phyloP scores from a whole-genome alignment of 768 basidiomycete genomes.

The Polyporus arcularius region DNA sequence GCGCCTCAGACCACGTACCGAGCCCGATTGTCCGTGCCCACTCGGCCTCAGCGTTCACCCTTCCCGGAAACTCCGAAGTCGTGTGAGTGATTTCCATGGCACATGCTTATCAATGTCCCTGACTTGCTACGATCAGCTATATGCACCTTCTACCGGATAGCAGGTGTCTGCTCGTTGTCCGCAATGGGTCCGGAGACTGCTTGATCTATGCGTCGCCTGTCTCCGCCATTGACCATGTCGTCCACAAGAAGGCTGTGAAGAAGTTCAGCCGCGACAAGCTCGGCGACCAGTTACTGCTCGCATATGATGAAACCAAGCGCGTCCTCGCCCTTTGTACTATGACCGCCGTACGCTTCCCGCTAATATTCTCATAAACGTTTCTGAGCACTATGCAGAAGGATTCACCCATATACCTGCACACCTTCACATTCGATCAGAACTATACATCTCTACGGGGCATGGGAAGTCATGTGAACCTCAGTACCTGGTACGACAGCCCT shows the following conservation, averaged over 20 bases:
- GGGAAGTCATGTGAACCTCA: conserved; percentile 43
- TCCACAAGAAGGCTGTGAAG: conserved; percentile 31
- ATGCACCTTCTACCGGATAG: conserved; percentile 43
- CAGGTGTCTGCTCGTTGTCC: conserved; percentile 43
- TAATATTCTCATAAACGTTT: neutral
- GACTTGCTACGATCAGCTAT: no score
- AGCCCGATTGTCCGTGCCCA: conserved; percentile 28
- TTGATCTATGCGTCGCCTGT: conserved; percentile 42
- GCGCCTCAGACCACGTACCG: conserved; percentile 36
- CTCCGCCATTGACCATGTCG: conserved; percentile 32
- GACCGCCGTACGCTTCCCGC: conserved; percentile 36
- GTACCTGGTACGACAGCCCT: conserved; percentile 41
- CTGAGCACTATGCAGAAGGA: neutral
- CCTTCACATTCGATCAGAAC: conserved; percentile 49
- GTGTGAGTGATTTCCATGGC: no score
- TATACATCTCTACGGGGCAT: conserved; percentile 42
- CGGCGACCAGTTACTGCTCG: conserved; percentile 43
- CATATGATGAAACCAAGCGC: conserved; percentile 54
- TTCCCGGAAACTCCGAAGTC: conserved; percentile 32
- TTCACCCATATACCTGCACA: conserved; percentile 41
- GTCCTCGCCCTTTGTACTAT: conserved; percentile 46
- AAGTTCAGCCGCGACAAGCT: conserved; percentile 46
- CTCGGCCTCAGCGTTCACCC: conserved; percentile 20
- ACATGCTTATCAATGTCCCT: neutral
- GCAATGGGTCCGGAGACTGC: conserved; percentile 36